Evolutionary conservation across 2,329 filamentous ascomycete genomes (phyloP), one percentile per base, ranked within the genome.

Genomic region (Cercospora citrullina): DNA sequence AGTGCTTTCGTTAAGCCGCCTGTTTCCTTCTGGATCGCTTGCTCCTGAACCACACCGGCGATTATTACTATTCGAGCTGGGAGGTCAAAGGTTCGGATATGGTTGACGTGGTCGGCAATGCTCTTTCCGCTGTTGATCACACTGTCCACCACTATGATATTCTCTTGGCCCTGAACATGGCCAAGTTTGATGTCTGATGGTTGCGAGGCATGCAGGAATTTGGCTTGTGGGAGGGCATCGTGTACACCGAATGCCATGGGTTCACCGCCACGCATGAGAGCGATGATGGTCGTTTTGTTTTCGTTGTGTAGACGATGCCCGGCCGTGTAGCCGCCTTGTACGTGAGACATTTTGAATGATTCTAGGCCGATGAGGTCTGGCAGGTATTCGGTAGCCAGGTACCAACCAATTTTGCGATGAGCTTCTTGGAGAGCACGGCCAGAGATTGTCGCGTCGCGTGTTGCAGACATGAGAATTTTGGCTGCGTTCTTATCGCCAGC

Each of bases 211-310:
- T 88, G 86, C 0, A 87, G 59, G 63, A 88, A 87, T 73, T 79
- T 81, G 4, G 87, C 85, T 0, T 66, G 67, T 0, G 84, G 84
- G 5, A 90, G 83, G 0, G 79, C 84, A 0, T 87, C 81, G 70
- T 76, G 86, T 57, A 90, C 79, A 0, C 87, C 87, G 1, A 84
- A 75, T 0, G 88, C 88, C 84, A 90, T 87, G 0, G 87, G 81
- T 69, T 89, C 87, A 8, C 87, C 87, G 1, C 85, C 87, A 8
- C 87, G 85, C 87, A 90, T 90, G n/a, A 90, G 69, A 0, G 87
- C 80, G 0, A 89, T 77, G 58, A 90, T 88, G 0, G 81, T 66
- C 0, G 86, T 89, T 8, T 78, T 63, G 1, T 77, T 7, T 72
- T 90, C 87, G 63, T 83, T 28, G 0, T 53, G 66, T 1, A 90